Evolutionary conservation across 2,329 filamentous ascomycete genomes (phyloP).

Genomic region (Bipolaris cookei): DNA sequence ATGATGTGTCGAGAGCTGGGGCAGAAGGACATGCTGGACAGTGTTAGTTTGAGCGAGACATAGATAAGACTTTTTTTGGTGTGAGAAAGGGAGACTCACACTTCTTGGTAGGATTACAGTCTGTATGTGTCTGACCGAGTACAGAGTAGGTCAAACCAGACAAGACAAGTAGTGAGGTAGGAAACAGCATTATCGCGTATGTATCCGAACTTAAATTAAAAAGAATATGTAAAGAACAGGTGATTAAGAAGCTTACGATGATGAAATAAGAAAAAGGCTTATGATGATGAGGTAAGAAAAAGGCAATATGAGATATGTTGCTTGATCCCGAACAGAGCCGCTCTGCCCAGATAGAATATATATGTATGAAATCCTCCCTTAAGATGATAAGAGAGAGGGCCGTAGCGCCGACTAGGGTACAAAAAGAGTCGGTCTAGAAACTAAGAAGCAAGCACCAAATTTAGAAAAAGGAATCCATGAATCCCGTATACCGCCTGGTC

Average conservation of each 20-base stretch:
- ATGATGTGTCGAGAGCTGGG: slow-evolving; percentile 43
- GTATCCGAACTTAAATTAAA: neutral
- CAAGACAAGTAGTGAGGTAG: slow-evolving; percentile 1
- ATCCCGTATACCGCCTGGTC: neutral
- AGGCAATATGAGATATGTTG: too few species aligned
- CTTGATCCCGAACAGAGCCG: too few species aligned
- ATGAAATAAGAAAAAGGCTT: neutral
- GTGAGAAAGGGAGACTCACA: slow-evolving; percentile 1
- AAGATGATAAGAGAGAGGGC: too few species aligned
- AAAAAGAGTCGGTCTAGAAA: too few species aligned
- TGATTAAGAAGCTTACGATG: neutral
- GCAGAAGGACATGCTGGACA: slow-evolving; percentile 46
- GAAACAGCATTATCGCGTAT: neutral
- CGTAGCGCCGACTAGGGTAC: too few species aligned
- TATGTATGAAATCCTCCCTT: too few species aligned
- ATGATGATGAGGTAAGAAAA: neutral
- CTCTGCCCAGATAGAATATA: too few species aligned
- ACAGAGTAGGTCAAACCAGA: slow-evolving; percentile 4
- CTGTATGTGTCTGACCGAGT: slow-evolving; percentile 50
- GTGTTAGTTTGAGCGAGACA: neutral
- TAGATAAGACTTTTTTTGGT: too few species aligned
- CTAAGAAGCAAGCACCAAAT: neutral
- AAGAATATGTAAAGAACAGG: neutral
- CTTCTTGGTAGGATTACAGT: slow-evolving; percentile 50
- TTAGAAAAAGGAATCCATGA: neutral